Evolutionary conservation across 2,329 filamentous ascomycete genomes (phyloP).

Genomic region (Cadophora sp.): DNA sequence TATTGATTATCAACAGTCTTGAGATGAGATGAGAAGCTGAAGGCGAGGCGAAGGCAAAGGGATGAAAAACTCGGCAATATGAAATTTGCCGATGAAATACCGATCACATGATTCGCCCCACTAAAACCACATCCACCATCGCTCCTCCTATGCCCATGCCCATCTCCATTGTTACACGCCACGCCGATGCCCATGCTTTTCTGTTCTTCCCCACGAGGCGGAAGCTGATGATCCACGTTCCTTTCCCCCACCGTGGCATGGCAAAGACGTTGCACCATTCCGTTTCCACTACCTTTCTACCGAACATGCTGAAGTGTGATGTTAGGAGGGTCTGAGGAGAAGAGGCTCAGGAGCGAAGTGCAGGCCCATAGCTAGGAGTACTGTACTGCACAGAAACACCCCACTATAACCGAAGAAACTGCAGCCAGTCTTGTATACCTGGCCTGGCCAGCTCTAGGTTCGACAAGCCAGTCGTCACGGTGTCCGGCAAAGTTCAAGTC

Average conservation of each 20-base stretch:
- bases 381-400: constrained; percentile 29
- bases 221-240: constrained; percentile 20
- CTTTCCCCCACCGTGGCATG: constrained; percentile 16
- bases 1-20: background rate
- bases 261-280: constrained; percentile 30
- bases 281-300: constrained; percentile 20
- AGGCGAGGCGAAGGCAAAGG: background rate
- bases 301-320: constrained; percentile 27
- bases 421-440: constrained; percentile 2
- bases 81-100: background rate
- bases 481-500: constrained; percentile 22
- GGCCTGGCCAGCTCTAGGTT: constrained; percentile 9
- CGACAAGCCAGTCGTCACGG: constrained; percentile 22
- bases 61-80: background rate
- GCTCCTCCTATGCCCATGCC: too few species aligned
- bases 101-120: constrained; percentile 11
- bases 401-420: constrained; percentile 31
- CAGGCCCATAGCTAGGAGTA: too few species aligned
- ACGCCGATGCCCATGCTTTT: background rate
- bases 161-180: constrained; percentile 13
- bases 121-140: background rate
- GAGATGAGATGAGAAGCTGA: background rate
- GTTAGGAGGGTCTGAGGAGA: constrained; percentile 14
- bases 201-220: constrained; percentile 21
- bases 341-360: constrained; percentile 31